Conservation (phyloP, 192 early-diverging fungal genomes). For the Umbelopsis vinacea region DNA sequence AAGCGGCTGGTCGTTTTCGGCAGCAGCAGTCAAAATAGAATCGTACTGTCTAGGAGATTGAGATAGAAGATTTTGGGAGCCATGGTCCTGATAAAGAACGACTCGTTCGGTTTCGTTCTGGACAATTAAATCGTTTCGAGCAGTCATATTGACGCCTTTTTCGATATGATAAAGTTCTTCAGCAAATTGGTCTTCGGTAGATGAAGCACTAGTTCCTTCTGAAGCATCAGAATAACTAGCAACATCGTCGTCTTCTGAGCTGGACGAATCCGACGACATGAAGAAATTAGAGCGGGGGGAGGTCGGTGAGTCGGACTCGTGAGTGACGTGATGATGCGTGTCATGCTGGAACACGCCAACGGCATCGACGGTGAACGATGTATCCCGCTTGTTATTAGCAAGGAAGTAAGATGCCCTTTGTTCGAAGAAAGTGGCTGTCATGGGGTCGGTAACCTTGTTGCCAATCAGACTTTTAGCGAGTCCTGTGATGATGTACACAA, state of each 20-base stretch:
- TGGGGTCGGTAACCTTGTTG: slow-evolving; percentile 24
- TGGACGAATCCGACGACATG: background rate
- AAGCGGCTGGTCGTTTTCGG: slow-evolving; percentile 3
- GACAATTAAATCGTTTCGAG: background rate
- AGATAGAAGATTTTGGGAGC: background rate
- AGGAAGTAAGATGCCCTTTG: slow-evolving; percentile 47
- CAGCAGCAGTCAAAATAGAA: slow-evolving; percentile 5
- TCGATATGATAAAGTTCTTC: slow-evolving; percentile 5
- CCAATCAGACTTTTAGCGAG: slow-evolving; percentile 38
- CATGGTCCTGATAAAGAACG: background rate
- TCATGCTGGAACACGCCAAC: slow-evolving; percentile 46
- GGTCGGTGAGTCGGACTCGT: slow-evolving; percentile 27
- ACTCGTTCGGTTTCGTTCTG: slow-evolving; percentile 1
- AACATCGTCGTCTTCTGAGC: slow-evolving; percentile 34
- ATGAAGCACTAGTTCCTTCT: slow-evolving; percentile 14
- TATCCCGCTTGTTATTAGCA: slow-evolving; percentile 52
- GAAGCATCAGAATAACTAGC: slow-evolving; percentile 21
- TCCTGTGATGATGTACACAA: slow-evolving; percentile 22
- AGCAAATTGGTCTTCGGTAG: slow-evolving; percentile 19
- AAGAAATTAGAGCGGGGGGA: slow-evolving; percentile 3
- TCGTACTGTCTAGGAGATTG: slow-evolving; percentile 9
- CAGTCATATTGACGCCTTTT: background rate
- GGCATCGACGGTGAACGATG: slow-evolving; percentile 51
- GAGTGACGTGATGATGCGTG: slow-evolving; percentile 40
- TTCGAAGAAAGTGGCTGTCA: slow-evolving; percentile 26